These are phyloP conservation scores for Zymoseptoria tritici DNA, from an alignment of 2,329 filamentous ascomycete genomes.

Conservation along the genomic window DNA sequence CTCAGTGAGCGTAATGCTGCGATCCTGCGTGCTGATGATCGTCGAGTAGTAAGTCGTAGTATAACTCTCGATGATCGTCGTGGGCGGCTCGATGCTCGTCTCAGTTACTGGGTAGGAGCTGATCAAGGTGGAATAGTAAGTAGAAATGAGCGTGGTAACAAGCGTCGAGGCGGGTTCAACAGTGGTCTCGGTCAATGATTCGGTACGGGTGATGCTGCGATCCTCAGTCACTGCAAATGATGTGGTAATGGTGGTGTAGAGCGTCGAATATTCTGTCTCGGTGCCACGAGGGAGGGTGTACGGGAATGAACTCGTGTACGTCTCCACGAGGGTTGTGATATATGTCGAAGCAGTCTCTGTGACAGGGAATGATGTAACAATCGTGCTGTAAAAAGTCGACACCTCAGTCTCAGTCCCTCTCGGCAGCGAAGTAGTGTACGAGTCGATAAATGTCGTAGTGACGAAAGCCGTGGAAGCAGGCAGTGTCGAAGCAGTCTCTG, in stretches of 20 bases:
- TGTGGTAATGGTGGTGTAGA: not conserved
- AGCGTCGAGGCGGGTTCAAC: not conserved
- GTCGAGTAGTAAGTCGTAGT: not conserved
- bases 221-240: not conserved
- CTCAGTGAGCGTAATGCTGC: not conserved
- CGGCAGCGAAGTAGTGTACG: not conserved
- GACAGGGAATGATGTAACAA: not conserved
- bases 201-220: not conserved
- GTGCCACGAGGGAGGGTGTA: not conserved
- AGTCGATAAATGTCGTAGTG: not conserved
- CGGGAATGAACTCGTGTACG: not conserved
- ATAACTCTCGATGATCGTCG: not conserved
- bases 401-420: not conserved
- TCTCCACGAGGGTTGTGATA: not conserved
- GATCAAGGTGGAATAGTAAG: not conserved
- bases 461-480: not conserved
- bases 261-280: not conserved
- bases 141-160: not conserved
- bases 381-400: not conserved
- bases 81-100: not conserved
- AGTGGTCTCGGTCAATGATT: not conserved
- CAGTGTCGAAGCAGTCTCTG: not conserved
- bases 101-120: not conserved
- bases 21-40: not conserved
- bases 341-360: not conserved